These are phyloP conservation scores for Aspergillus melleus DNA, from an alignment of 2,329 filamentous ascomycete genomes.

Conservation along the genomic window DNA sequence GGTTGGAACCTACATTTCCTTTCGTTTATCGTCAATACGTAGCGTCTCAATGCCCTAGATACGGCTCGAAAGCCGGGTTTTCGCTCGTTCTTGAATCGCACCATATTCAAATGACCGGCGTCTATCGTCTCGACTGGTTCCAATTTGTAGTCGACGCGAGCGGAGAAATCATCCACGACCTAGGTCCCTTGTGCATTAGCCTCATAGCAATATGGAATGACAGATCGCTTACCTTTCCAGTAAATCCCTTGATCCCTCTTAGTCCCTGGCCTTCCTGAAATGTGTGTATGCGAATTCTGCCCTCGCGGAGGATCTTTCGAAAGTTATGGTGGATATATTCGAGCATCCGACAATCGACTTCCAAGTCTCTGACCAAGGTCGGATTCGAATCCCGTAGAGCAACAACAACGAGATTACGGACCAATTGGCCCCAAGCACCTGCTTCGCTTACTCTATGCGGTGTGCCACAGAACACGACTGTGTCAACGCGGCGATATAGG, in stretches of 20 bases:
- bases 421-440: neutral
- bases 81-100: neutral
- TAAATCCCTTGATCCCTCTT: neutral
- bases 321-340: neutral
- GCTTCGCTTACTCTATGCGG: neutral
- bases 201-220: neutral
- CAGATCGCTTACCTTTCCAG: neutral
- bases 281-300: neutral
- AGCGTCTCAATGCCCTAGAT: neutral
- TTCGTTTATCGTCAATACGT: neutral
- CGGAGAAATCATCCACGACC: neutral
- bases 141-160: neutral
- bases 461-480: neutral
- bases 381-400: neutral
- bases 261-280: neutral
- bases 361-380: neutral
- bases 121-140: neutral
- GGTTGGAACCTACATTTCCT: neutral
- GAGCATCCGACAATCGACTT: neutral
- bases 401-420: neutral
- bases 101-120: neutral
- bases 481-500: neutral
- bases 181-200: neutral
- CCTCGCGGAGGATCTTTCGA: neutral
- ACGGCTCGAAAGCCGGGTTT: neutral